Conservation (phyloP, 2,329 filamentous ascomycete species). For the Orbilia blumenaviensis region DNA sequence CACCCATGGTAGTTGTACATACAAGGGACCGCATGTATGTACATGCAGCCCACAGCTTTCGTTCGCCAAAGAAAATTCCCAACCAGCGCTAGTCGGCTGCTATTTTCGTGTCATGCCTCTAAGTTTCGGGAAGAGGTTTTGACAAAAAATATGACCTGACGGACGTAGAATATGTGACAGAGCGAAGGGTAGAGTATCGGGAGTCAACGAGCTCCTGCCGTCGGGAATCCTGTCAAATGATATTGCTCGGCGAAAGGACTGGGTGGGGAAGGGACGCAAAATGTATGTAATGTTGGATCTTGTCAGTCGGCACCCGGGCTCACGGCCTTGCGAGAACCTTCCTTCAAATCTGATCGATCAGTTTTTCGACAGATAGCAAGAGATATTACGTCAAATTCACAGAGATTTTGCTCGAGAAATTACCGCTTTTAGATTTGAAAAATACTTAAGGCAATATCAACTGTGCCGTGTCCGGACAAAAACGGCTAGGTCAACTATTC, state of each 20-base stretch:
- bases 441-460: slow-evolving; percentile 12
- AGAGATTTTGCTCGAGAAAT: slow-evolving; percentile 10
- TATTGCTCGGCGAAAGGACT: slow-evolving; percentile 21
- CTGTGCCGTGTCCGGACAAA: slow-evolving; percentile 24
- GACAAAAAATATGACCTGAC: slow-evolving; percentile 28
- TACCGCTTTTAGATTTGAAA: not conserved
- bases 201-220: slow-evolving; percentile 24
- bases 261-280: slow-evolving; percentile 29
- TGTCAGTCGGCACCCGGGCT: slow-evolving; percentile 1
- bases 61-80: slow-evolving; percentile 6
- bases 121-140: slow-evolving; percentile 12
- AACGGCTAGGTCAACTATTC: not conserved
- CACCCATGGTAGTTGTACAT: slow-evolving; percentile 2
- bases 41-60: slow-evolving; percentile 16
- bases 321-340: not conserved
- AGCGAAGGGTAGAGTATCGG: not conserved
- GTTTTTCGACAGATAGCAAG: slow-evolving; percentile 2
- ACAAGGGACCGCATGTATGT: slow-evolving; percentile 7
- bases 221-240: slow-evolving; percentile 13
- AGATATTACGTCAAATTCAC: slow-evolving; percentile 32
- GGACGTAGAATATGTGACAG: not conserved
- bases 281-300: slow-evolving; percentile 14
- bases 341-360: slow-evolving; percentile 17
- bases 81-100: slow-evolving; percentile 2
- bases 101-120: slow-evolving; percentile 14